Percentiles rank a stretch among this genome's conserved stretches.
phyloP scores from a whole-genome alignment of 176 grass and related monocot genomes.

The Bolboschoenus planiculmis region DNA sequence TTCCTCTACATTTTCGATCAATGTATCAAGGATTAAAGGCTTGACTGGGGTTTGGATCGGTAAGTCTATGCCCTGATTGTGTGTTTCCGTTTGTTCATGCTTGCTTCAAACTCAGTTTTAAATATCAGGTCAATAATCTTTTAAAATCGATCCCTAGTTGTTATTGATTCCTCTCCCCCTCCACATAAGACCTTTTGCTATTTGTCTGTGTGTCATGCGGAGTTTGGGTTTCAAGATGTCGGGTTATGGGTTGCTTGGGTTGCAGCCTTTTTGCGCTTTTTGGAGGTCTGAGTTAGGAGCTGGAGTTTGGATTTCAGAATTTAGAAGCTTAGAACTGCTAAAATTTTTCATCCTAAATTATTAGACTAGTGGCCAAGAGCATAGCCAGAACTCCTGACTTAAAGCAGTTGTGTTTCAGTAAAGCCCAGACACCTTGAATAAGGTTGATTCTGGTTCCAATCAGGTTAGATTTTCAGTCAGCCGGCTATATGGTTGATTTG shows the following conservation, averaged over 20 bases:
- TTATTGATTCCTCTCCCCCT: neutral
- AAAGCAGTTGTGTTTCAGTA: neutral
- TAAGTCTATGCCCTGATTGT: constrained; percentile 25
- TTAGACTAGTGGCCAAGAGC: neutral
- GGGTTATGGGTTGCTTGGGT: neutral
- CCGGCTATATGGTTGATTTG: neutral
- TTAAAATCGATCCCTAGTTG: neutral
- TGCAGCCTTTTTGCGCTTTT: neutral
- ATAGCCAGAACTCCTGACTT: neutral
- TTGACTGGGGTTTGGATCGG: constrained; percentile 86
- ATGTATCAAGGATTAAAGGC: constrained; percentile 45
- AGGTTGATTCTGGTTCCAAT: neutral
- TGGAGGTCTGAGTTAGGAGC: neutral
- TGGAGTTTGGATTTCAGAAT: neutral
- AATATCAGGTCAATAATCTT: neutral
- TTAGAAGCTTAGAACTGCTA: neutral
- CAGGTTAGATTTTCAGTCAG: neutral
- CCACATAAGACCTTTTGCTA: neutral
- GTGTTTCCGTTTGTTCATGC: neutral
- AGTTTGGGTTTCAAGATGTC: neutral
- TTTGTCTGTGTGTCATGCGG: neutral
- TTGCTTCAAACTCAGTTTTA: neutral
- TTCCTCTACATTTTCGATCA: constrained; percentile 58
- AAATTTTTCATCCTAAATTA: neutral
- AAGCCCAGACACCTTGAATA: neutral